Base-by-base conservation (phyloP, 352 stramenopile species). In the Phytophthora pini region DNA sequence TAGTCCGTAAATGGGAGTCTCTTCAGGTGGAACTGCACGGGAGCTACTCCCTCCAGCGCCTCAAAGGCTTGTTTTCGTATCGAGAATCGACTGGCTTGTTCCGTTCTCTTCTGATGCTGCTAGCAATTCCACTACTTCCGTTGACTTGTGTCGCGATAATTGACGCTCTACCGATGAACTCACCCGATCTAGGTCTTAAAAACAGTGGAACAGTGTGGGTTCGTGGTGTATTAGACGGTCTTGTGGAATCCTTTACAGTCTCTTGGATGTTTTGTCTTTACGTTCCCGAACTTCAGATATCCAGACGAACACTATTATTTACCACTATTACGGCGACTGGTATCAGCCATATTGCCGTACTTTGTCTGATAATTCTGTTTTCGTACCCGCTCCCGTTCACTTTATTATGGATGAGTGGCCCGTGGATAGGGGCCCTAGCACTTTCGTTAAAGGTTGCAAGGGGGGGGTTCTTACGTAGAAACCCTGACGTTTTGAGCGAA, bases 11-110 rank as follows among this genome's bases (percentile, higher is more conserved):
- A 51, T 70, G 61, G 55, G 61, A 70, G 29, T 54, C 46, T n/a
- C 17, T 65, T n/a, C 61, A 69, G 17, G 61, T 69, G 17, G 61
- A 69, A 32, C 49, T 69, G 5, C 46, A 69, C 10, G 61, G 61
- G 6, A 65, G 47, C n/a, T 70, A 65, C 45, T 65, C 61, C 15
- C 13, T 55, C 26, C 15, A 65, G 20, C 61, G 61, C 0, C 49
- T 70, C 6, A 54, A 39, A 6, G 41, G 38, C 0, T 44, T 65
- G 55, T 24, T 50, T 6, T 56, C 48, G 13, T 65, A 65, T 15
- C 31, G 61, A 43, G 24, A 43, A 39, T 60, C 39, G 0, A 60
- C 54, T 11, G 51, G 55, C 2, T 13, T 45, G 36, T 65, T 15
- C 26, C 47, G 55, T 13, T 31, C 41, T 5, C 13, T 65, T 10